Evolutionary conservation across 148 eudicot genomes (phyloP).

Genomic region (Amaranthus cruentus): DNA sequence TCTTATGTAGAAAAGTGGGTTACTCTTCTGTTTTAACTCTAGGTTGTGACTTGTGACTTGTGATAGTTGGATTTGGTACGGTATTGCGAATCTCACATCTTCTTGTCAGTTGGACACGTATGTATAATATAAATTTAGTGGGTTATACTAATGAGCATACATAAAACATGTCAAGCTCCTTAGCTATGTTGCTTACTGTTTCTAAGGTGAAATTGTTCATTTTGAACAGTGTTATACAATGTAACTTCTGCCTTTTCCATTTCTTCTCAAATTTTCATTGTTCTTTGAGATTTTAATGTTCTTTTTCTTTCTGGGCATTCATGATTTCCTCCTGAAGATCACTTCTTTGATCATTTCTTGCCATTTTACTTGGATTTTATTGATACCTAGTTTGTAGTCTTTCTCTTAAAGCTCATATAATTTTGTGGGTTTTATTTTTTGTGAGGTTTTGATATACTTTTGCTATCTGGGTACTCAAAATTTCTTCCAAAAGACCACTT

Average conservation of each 20-base stretch:
- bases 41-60: too few relatives aligned
- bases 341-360: not conserved
- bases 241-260: not conserved
- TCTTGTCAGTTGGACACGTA: too few relatives aligned
- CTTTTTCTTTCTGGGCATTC: conserved; percentile 7
- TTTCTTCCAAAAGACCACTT: not conserved
- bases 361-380: not conserved
- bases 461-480: not conserved
- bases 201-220: too few relatives aligned
- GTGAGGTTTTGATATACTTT: not conserved
- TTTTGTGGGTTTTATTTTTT: not conserved
- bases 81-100: too few relatives aligned
- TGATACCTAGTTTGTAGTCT: not conserved
- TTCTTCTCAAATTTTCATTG: not conserved
- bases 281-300: not conserved
- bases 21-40: too few relatives aligned
- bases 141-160: too few relatives aligned
- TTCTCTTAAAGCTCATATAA: not conserved
- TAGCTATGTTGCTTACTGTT: too few relatives aligned
- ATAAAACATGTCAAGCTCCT: too few relatives aligned
- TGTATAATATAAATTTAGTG: too few relatives aligned
- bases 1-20: too few relatives aligned
- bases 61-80: too few relatives aligned
- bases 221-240: too few relatives aligned
- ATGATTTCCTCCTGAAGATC: not conserved